phyloP scores from a whole-genome alignment of 768 basidiomycete genomes.

The Russula sp. region DNA sequence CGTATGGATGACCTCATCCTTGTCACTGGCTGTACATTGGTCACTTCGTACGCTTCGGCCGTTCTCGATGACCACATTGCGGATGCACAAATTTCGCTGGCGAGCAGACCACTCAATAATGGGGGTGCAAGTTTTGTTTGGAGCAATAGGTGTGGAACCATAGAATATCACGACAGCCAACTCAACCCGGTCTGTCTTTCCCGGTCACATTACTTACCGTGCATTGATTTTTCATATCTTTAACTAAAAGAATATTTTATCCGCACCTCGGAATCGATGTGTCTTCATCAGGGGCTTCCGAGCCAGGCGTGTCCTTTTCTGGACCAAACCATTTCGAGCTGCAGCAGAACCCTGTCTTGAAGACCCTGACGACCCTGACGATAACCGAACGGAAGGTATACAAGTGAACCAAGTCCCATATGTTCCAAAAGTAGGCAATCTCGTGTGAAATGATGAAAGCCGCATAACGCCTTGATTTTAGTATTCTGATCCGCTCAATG shows the following conservation, averaged over 20 bases:
- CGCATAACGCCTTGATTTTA: not conserved
- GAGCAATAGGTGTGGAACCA: not conserved
- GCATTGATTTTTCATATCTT: not conserved
- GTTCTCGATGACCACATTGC: not conserved
- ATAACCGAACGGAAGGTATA: not conserved
- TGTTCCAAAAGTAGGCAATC: not conserved
- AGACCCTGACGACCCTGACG: not conserved
- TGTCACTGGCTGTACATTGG: conserved; percentile 12
- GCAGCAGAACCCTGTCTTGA: conserved; percentile 16
- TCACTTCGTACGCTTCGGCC: conserved; percentile 6
- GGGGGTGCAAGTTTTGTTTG: not conserved
- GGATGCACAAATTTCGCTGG: not conserved
- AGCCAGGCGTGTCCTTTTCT: conserved; percentile 10
- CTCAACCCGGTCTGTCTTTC: not conserved
- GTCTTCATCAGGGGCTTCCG: conserved; percentile 22
- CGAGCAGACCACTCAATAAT: not conserved
- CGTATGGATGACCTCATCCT: conserved; percentile 9
- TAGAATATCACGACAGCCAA: not conserved
- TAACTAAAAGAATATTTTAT: too few relatives aligned
- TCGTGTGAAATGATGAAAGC: not conserved
- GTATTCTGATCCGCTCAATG: conserved; percentile 17
- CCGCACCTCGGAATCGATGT: conserved; percentile 4
- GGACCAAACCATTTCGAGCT: not conserved
- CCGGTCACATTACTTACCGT: not conserved
- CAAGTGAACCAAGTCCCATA: not conserved